Evolutionary conservation across 768 basidiomycete species (phyloP), one percentile per base, ranked within the genome.

Genomic region (Leccinellum albellum): DNA sequence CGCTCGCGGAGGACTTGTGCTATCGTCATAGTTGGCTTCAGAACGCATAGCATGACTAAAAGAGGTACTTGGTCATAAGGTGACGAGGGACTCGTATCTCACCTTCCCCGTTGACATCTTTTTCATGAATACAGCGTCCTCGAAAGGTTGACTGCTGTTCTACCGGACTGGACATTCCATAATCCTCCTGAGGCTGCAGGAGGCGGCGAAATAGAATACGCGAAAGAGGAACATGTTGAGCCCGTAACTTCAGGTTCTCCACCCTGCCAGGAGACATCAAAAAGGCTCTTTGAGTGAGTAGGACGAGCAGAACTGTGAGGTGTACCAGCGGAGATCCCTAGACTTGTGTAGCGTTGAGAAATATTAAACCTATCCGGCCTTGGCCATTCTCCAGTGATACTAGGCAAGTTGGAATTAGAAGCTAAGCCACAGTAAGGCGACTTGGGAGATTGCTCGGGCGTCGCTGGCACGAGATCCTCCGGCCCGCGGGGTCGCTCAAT

Each of bases 91-190:
- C 48, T 91, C 90, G n/a, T 75, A 61, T 64, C 84, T 85, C 76
- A 96, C 88, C 72, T 89, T 92, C 14, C 93, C 88, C 92, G 95
- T 96, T 6, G 94, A 96, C 94, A 98, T 97, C 76, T 98, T 98
- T 76, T 94, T 93, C 57, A 98, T 76, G 76, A 98, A 96, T 4
- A 94, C 95, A 96, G 55, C 91, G 86, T 53, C 86, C 85, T 70
- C 73, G 70, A 37, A 66, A 55, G 29, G 53, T 21, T 23, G 50
- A 45, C 53, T 62, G 71, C 2, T 64, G 63, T 23, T 74, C 73
- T 49, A 51, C 40, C 17, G 68, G 69, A 32, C 66, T 62, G 4
- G 65, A 60, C 5, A 54, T 59, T 23, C 24, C 61, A 51, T 54
- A 58, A 17, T 37, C 29, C 32, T 62, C 66, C 42, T 61, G 64